Conservation (phyloP, 2,329 filamentous ascomycete genomes). For the Arthrinium puccinioides region DNA sequence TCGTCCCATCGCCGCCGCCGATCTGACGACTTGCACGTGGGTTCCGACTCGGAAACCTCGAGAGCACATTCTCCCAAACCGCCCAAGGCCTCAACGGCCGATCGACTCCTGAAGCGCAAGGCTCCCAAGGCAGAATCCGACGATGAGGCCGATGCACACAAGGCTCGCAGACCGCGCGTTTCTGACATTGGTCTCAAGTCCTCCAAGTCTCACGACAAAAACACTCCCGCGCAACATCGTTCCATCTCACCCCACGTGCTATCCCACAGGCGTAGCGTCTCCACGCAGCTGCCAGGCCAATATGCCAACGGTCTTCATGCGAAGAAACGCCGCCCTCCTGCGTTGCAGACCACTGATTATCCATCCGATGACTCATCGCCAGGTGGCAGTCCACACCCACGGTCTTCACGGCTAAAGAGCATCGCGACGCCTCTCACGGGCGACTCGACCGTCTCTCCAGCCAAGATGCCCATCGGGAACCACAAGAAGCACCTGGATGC, state of each 20-base stretch:
- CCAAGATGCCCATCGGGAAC: conserved; percentile 53
- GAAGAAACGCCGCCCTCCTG: conserved; percentile 58
- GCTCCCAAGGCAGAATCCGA: conserved; percentile 47
- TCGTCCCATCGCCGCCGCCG: conserved; percentile 29
- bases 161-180: conserved; percentile 45
- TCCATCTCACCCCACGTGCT: conserved; percentile 55
- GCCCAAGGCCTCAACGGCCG: conserved; percentile 39
- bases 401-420: conserved; percentile 49
- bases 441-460: conserved; percentile 56
- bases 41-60: conserved; percentile 49
- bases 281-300: conserved; percentile 34
- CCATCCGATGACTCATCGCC: conserved; percentile 61
- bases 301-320: conserved; percentile 38
- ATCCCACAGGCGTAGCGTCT: conserved; percentile 55
- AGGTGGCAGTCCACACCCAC: conserved; percentile 52
- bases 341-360: conserved; percentile 56
- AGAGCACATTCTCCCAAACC: conserved; percentile 39
- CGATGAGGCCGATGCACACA: conserved; percentile 47
- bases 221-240: conserved; percentile 27
- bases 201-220: conserved; percentile 21
- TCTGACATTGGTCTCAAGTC: conserved; percentile 34
- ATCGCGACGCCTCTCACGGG: conserved; percentile 48
- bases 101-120: conserved; percentile 47
- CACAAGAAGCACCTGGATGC: conserved; percentile 87
- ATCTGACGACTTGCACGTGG: conserved; percentile 32